Base-by-base conservation (phyloP, 177 flowering plant species). In the Vitis hybrid region DNA sequence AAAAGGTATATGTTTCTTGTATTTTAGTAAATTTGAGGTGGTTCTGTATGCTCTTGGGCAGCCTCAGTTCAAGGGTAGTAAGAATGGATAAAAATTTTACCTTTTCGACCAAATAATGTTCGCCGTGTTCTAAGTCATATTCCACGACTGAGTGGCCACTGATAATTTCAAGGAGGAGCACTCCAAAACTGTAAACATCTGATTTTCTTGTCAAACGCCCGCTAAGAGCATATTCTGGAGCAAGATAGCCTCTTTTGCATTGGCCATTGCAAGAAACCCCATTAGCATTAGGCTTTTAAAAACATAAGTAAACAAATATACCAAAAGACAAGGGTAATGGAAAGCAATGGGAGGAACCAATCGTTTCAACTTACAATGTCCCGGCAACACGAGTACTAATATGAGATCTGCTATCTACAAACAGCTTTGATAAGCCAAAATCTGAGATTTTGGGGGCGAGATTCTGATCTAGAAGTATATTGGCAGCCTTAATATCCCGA, bases 341-440 rank as follows among this genome's bases (percentile, higher is more conserved):
- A 38, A 57, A 31, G 14, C 11, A n/a, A 64, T n/a, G 19, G 53
- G 5, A 17, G 15, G n/a, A 1, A 59, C 49, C n/a, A 11, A 38
- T 57, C 9, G 22, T 50, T 60, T 28, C n/a, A 5, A 78, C 91
- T 84, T 70, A 87, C 91, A 87, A 71, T 70, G 89, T 87, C 3
- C 91, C 91, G 4, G 91, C 91, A 62, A 86, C 91, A 4, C 82
- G 78, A 54, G 91, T 87, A 71, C 83, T 85, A 38, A 87, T 70
- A 64, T 85, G 75, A 22, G 87, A 79, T 11, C 11, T 20, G 56
- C 72, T 64, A 28, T 76, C 80, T 24, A 73, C 63, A 4, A 87
- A 75, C 2, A 87, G 62, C 74, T 76, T 85, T 4, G 89, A 76
- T 14, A 87, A 79, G 7, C 91, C 91, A 53, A 87, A 87, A 80